Conservation (phyloP, 257 asterid species). For the Solanum acaule region DNA sequence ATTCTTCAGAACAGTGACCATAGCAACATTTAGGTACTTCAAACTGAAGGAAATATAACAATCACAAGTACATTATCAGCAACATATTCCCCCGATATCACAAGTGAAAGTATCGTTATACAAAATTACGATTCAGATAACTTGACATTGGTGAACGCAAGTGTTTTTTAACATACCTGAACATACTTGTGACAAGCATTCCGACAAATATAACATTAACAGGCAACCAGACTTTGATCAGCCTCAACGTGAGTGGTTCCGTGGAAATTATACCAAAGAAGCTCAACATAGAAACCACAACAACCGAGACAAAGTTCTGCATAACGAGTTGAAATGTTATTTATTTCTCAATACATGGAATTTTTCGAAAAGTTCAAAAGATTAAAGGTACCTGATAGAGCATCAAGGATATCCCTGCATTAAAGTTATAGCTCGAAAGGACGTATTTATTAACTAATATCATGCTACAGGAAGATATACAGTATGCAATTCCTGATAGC, state of each 20-base stretch:
- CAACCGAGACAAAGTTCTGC: conserved; percentile 80
- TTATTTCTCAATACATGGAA: neutral
- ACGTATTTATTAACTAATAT: conserved; percentile 84
- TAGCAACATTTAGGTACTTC: conserved; percentile 84
- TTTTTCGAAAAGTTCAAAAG: neutral
- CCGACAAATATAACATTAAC: conserved; percentile 87
- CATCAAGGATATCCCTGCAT: conserved; percentile 89
- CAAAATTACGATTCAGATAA: neutral
- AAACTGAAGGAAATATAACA: conserved; percentile 40
- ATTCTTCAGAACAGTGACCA: conserved; percentile 97
- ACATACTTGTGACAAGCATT: conserved; percentile 91
- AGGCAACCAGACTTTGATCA: conserved; percentile 88
- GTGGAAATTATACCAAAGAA: conserved; percentile 56
- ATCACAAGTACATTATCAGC: neutral
- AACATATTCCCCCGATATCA: neutral
- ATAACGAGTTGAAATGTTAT: neutral
- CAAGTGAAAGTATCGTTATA: neutral
- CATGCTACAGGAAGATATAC: conserved; percentile 87
- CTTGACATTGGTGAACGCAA: neutral
- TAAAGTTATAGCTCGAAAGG: conserved; percentile 78
- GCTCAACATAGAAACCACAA: conserved; percentile 47
- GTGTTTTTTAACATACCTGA: conserved; percentile 33
- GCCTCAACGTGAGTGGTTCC: conserved; percentile 81
- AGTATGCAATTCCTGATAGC: conserved; percentile 73
- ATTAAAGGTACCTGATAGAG: conserved; percentile 67